These are phyloP conservation scores for Zymoseptoria passerinii DNA, from an alignment of 2,329 filamentous ascomycete genomes.

Conservation along the genomic window DNA sequence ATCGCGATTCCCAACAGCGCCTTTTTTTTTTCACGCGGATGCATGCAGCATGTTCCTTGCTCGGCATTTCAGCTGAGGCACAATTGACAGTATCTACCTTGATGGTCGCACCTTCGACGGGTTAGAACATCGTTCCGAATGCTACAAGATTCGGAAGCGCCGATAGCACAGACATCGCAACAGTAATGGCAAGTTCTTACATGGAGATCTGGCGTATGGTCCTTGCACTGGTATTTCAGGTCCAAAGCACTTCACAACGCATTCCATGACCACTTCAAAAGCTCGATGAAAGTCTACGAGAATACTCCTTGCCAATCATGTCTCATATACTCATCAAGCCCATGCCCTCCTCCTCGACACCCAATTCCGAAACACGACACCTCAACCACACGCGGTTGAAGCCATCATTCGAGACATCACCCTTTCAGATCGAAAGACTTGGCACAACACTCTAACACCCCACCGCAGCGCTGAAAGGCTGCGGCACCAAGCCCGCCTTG, in stretches of 20 bases:
- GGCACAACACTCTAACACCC: constrained; percentile 8
- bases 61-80: too few species aligned
- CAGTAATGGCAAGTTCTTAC: too few species aligned
- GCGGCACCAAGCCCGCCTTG: constrained; percentile 31
- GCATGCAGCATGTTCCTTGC: too few species aligned
- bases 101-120: too few species aligned
- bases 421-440: background rate
- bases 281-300: background rate
- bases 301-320: background rate
- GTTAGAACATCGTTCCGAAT: too few species aligned
- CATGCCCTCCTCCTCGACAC: background rate
- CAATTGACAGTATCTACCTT: too few species aligned
- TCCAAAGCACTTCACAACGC: too few species aligned
- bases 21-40: too few species aligned
- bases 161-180: background rate
- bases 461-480: constrained; percentile 13
- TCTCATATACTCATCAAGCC: background rate
- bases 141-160: too few species aligned
- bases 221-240: too few species aligned
- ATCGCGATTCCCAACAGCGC: too few species aligned
- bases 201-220: background rate
- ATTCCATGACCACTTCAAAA: too few species aligned
- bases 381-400: background rate
- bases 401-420: background rate
- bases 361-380: background rate